Conservation (phyloP, 2,329 filamentous ascomycete species). For the Stagonosporopsis vannaccii region DNA sequence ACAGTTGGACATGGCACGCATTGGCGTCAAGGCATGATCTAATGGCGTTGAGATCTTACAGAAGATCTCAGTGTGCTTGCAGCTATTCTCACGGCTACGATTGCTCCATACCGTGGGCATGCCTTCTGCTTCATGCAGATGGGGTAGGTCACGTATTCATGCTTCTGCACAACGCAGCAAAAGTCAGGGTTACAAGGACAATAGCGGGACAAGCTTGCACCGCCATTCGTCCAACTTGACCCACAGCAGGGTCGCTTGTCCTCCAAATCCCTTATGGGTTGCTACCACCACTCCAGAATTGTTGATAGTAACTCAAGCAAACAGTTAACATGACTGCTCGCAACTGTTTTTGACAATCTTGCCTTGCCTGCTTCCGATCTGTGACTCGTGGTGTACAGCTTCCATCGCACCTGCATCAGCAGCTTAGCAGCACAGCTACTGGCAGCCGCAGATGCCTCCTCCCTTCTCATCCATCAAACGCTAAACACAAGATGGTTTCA, state of each 20-base stretch:
- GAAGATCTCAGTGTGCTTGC: background rate
- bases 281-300: too few species aligned
- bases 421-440: too few species aligned
- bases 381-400: too few species aligned
- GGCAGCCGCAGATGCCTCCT: too few species aligned
- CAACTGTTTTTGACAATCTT: too few species aligned
- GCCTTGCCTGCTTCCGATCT: too few species aligned
- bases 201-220: background rate
- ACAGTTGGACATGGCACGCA: background rate
- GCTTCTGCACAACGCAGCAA: background rate
- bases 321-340: too few species aligned
- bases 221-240: background rate
- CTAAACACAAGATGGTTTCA: too few species aligned
- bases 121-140: background rate
- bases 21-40: background rate
- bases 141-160: background rate
- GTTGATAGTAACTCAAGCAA: too few species aligned
- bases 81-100: background rate
- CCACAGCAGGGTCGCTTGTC: too few species aligned
- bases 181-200: background rate
- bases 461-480: too few species aligned
- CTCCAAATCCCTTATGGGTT: background rate
- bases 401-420: too few species aligned
- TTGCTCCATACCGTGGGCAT: background rate
- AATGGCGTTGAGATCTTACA: background rate